A percentile compares a stretch with the other conserved stretches of the same genome.
Evolutionary conservation across 805 yeast genomes (phyloP).

Genomic region (Jamesozyma rosinii): DNA sequence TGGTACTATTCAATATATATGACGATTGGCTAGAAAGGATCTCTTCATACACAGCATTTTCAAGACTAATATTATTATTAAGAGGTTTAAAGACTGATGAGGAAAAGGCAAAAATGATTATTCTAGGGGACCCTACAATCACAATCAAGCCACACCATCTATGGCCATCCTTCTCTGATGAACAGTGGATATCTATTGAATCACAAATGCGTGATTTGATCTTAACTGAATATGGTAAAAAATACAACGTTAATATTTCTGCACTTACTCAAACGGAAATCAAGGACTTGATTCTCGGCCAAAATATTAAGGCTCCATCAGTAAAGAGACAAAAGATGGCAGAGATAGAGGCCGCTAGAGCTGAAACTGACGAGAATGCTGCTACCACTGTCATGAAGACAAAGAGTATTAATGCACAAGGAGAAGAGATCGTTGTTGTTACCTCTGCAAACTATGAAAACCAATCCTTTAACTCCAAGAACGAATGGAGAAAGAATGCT

Average conservation of each 20-base stretch:
- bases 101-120: constrained; percentile 64
- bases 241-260: constrained; percentile 76
- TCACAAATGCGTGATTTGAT: constrained; percentile 81
- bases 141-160: constrained; percentile 69
- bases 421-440: constrained; percentile 90
- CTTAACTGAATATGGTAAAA: constrained; percentile 72
- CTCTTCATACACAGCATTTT: constrained; percentile 88
- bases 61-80: constrained; percentile 72
- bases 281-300: constrained; percentile 88
- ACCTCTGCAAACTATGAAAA: constrained; percentile 87
- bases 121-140: constrained; percentile 66
- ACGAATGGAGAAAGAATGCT: constrained; percentile 88
- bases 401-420: constrained; percentile 82
- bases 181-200: constrained; percentile 89
- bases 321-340: constrained; percentile 76
- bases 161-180: constrained; percentile 86
- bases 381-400: constrained; percentile 72
- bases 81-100: constrained; percentile 72
- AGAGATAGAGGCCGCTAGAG: constrained; percentile 48
- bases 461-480: constrained; percentile 67
- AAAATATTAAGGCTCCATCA: constrained; percentile 85
- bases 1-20: constrained; percentile 82
- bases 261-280: constrained; percentile 89
- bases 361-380: constrained; percentile 33
- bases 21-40: constrained; percentile 87